A percentile compares a stretch with the other conserved stretches of the same genome.
Conservation (phyloP, 78 protist genomes). For the Bigelowiella natans region DNA sequence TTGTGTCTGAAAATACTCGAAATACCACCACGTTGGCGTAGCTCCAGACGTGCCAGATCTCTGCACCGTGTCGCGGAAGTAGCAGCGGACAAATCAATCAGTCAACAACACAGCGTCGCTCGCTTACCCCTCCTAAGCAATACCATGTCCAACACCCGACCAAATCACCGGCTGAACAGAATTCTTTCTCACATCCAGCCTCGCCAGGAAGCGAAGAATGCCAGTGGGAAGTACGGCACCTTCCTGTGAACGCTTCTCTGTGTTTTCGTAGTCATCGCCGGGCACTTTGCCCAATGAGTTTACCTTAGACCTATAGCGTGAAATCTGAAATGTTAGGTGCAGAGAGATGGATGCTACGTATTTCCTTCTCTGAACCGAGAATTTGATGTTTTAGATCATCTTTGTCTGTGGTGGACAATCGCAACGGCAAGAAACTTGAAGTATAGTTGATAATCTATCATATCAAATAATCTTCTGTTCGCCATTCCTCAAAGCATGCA, state of each 20-base stretch:
- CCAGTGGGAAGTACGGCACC: background rate
- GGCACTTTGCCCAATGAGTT: background rate
- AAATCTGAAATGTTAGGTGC: background rate
- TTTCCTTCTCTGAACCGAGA: background rate
- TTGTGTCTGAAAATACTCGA: too few species aligned
- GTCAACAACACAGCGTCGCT: too few species aligned
- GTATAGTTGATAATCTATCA: background rate
- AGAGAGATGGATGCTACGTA: background rate
- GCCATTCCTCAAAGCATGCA: too few species aligned
- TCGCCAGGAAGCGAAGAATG: background rate
- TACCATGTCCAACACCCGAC: too few species aligned
- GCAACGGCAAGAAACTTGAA: background rate
- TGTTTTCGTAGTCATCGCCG: background rate
- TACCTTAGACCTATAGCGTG: background rate
- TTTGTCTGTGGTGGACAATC: slow-evolving; percentile 3
- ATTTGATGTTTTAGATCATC: background rate
- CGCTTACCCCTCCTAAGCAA: too few species aligned
- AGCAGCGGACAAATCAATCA: too few species aligned
- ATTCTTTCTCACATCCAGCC: background rate
- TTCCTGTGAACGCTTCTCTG: background rate
- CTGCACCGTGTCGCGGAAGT: too few species aligned
- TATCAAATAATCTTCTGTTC: too few species aligned
- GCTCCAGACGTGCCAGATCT: too few species aligned
- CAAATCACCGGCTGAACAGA: background rate
- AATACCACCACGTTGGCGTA: too few species aligned